Base-by-base conservation (phyloP, 208 protist species). In the Porcisia deanei region DNA sequence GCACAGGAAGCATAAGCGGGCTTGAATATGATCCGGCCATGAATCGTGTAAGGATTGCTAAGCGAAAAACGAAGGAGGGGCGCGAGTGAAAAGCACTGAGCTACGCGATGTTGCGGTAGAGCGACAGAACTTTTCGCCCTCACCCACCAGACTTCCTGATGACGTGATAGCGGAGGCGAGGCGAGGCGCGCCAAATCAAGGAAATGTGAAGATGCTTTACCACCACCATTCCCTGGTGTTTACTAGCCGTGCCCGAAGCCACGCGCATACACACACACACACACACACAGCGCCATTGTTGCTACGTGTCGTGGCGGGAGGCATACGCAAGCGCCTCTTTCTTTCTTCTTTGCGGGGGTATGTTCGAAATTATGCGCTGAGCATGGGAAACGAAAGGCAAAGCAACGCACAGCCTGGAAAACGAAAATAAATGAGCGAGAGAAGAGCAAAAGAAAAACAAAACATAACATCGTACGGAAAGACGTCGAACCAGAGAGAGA, bases 371-470 rank as follows among this genome's bases (percentile, higher is more conserved):
- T 30, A 30, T 0, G 30, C 30, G 30, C 30, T 30, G 30, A 30
- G 30, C 30, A 30, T 30, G 30, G 30, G 30, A 30, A 30, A 0
- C 30, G 30, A 30, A 30, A 30, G 30, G 30, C 30, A 30, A 30
- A 45, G 34, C 18, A 14, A 43, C 25, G 0, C 57, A 61, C 6
- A 20, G 9, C 4, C 7, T 22, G 2, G 41, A 6, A 5, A 65
- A 6, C 10, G 5, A 10, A 39, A 7, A 45, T 2, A 45, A 8
- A 25, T 9, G 55, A 39, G 53, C 71, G 63, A 25, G 30, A 25
- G 30, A 60, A 72, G 72, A 78, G n/a, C 41, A 71, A 72, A 25
- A 58, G 7, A 30, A 69, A 41, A 59, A 59, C 5, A 3, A 69
- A 52, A 16, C 34, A 71, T 20, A 67, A 39, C 49, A 76, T 52